phyloP scores from a whole-genome alignment of 805 yeast species.

The Wickerhamiella cacticola region DNA sequence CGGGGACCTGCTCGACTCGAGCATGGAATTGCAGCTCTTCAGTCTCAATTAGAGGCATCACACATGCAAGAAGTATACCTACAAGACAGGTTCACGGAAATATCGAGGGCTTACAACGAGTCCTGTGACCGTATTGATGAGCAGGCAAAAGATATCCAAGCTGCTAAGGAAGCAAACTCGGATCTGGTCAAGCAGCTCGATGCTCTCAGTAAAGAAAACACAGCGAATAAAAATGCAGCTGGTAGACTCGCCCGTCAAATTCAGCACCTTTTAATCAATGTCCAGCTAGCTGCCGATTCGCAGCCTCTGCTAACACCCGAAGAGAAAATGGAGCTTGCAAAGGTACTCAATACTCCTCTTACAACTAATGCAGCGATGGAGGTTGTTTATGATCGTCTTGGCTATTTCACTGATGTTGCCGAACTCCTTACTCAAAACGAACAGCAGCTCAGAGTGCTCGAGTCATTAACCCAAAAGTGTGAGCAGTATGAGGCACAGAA shows the following conservation, averaged over 20 bases:
- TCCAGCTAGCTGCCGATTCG: constrained; percentile 46
- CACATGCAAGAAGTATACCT: not conserved
- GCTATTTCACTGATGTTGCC: constrained; percentile 51
- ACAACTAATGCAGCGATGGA: not conserved
- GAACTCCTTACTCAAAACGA: constrained; percentile 67
- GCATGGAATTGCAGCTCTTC: not conserved
- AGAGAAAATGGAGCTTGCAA: constrained; percentile 54
- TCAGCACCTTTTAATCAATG: constrained; percentile 50
- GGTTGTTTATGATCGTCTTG: constrained; percentile 40
- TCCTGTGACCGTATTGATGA: not conserved
- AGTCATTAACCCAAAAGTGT: constrained; percentile 41
- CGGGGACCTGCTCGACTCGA: too few species aligned
- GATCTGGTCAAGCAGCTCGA: constrained; percentile 25
- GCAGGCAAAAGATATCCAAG: not conserved
- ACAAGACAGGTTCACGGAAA: not conserved
- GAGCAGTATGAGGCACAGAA: constrained; percentile 45
- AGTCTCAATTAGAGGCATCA: constrained; percentile 3
- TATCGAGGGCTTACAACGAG: not conserved
- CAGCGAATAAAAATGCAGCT: constrained; percentile 43
- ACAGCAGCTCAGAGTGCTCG: constrained; percentile 45
- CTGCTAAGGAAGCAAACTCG: not conserved
- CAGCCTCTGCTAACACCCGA: constrained; percentile 49
- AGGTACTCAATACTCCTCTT: constrained; percentile 33
- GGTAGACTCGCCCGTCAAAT: constrained; percentile 73
- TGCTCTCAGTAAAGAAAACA: constrained; percentile 39